Conservation (phyloP, 2,329 filamentous ascomycete genomes). For the Sarocladium strictum region DNA sequence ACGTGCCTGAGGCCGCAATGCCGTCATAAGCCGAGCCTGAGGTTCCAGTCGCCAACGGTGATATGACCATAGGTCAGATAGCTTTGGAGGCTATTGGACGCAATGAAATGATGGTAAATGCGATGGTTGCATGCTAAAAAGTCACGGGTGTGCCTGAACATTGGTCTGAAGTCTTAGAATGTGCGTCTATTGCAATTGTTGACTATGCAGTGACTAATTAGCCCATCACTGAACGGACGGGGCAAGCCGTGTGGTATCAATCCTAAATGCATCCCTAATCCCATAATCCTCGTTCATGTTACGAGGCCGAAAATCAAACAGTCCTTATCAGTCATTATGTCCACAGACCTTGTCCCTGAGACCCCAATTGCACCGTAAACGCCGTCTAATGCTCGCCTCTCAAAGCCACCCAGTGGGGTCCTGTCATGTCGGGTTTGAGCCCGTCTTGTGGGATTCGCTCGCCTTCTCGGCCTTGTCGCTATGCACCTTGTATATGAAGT, state of each 20-base stretch:
- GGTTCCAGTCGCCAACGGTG: not conserved
- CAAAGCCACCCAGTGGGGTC: not conserved
- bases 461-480: constrained; percentile 24
- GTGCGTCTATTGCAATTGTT: not conserved
- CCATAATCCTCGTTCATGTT: not conserved
- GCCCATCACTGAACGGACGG: not conserved
- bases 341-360: not conserved
- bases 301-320: not conserved
- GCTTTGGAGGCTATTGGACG: too few relatives aligned
- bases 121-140: too few relatives aligned
- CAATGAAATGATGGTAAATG: too few relatives aligned
- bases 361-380: constrained; percentile 11
- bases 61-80: not conserved
- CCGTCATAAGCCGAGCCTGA: constrained; percentile 18
- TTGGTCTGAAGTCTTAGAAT: too few relatives aligned
- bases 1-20: constrained; percentile 20
- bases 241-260: not conserved
- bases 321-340: not conserved
- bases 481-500: constrained; percentile 65
- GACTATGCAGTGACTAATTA: too few relatives aligned
- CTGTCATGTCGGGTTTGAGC: constrained; percentile 10
- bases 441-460: constrained; percentile 18
- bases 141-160: too few relatives aligned
- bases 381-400: constrained; percentile 10
- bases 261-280: not conserved